Evolutionary conservation across 1,284 basidiomycete genomes (phyloP).

Genomic region (Boletus sp.): DNA sequence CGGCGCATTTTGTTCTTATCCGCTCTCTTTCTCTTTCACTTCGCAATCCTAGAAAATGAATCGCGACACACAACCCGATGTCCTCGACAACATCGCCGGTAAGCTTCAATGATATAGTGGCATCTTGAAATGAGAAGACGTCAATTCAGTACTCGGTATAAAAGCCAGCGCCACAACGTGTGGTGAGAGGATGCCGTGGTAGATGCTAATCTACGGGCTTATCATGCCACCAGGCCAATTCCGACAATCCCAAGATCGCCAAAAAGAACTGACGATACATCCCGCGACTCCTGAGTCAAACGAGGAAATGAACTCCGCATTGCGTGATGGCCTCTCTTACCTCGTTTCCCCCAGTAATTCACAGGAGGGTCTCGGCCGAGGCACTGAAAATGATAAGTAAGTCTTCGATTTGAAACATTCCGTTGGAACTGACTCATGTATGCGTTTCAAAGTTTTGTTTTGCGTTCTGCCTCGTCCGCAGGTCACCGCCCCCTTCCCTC

Average conservation of each 20-base stretch:
- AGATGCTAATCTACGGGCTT: background rate
- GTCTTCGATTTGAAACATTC: background rate
- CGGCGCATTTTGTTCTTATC: conserved; percentile 3
- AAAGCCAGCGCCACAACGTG: conserved; percentile 10
- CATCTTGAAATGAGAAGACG: background rate
- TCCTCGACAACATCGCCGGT: conserved; percentile 14
- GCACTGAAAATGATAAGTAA: conserved; percentile 11
- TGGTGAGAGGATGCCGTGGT: conserved; percentile 14
- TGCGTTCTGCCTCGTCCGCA: conserved; percentile 16
- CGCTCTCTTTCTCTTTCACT: background rate
- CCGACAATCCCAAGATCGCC: conserved; percentile 13
- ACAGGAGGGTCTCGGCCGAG: conserved; percentile 1
- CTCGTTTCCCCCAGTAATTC: conserved; percentile 12
- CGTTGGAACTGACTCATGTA: conserved; percentile 16
- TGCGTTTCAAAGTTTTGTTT: conserved; percentile 36
- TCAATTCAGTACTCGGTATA: background rate
- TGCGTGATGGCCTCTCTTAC: conserved; percentile 10
- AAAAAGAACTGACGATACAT: conserved; percentile 2
- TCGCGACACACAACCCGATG: conserved; percentile 26
- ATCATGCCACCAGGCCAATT: conserved; percentile 15
- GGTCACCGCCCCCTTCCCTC: conserved; percentile 20
- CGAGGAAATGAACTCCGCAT: conserved; percentile 9
- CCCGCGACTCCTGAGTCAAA: conserved; percentile 1
- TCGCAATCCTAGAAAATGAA: conserved; percentile 19
- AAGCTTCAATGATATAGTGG: conserved; percentile 5